Conservation (phyloP, 1,284 basidiomycete genomes). For the Pyrrhoderma noxium region DNA sequence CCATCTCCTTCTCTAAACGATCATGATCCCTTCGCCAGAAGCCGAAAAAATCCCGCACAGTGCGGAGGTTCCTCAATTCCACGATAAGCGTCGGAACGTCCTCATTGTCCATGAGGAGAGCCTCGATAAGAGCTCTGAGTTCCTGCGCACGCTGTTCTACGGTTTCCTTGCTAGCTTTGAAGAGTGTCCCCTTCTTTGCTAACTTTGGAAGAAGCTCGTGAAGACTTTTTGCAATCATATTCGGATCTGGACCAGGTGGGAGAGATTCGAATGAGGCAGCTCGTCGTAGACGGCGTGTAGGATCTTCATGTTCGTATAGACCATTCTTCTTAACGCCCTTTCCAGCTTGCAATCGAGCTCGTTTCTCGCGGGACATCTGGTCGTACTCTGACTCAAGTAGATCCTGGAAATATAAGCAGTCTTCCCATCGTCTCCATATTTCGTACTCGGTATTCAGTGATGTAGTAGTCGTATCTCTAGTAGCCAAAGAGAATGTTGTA, state of each 20-base stretch:
- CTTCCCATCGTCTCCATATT: constrained; percentile 73
- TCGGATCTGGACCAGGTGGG: constrained; percentile 74
- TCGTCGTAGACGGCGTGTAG: constrained; percentile 22
- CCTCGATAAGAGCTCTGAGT: constrained; percentile 48
- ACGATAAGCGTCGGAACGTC: constrained; percentile 56
- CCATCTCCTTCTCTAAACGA: constrained; percentile 34
- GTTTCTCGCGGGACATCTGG: constrained; percentile 54
- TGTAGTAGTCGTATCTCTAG: constrained; percentile 5
- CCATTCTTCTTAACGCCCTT: constrained; percentile 72
- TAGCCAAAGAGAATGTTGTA: constrained; percentile 10
- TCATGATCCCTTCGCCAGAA: constrained; percentile 68
- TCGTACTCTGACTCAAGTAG: constrained; percentile 56
- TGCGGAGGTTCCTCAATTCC: constrained; percentile 51
- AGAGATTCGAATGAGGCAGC: constrained; percentile 78
- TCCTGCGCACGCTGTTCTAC: constrained; percentile 55
- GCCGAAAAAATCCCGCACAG: constrained; percentile 68
- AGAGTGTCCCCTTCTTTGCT: constrained; percentile 62
- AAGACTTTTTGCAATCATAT: constrained; percentile 56
- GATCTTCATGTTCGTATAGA: constrained; percentile 55
- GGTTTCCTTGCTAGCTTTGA: constrained; percentile 60
- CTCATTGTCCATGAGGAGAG: constrained; percentile 40
- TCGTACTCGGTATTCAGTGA: constrained; percentile 44
- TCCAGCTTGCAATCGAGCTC: constrained; percentile 51
- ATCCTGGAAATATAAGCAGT: constrained; percentile 69
- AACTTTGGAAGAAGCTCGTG: constrained; percentile 59